A percentile compares a stretch with the other conserved stretches of the same genome.
Conservation (phyloP, 1,284 basidiomycete species). For the Trichosporon sp. region DNA sequence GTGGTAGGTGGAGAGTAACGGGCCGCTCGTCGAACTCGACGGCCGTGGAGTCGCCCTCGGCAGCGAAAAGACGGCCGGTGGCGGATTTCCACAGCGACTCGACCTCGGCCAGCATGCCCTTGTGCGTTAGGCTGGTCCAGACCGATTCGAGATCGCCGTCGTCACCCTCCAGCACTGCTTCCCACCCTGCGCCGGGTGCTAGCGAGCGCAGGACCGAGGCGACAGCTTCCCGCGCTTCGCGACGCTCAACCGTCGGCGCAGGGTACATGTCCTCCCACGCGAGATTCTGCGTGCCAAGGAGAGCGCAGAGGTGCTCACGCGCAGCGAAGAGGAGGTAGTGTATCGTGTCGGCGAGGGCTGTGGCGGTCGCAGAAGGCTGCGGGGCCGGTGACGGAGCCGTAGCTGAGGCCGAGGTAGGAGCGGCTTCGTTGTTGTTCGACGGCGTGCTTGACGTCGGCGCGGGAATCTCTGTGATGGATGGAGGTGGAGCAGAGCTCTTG, state of each 20-base stretch:
- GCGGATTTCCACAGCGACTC: slow-evolving; percentile 21
- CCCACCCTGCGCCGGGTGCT: slow-evolving; percentile 28
- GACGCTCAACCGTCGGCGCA: slow-evolving; percentile 25
- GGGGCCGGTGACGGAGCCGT: background rate
- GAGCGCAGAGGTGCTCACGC: slow-evolving; percentile 34
- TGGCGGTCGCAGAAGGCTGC: background rate
- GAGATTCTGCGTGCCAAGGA: slow-evolving; percentile 23
- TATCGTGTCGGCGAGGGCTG: slow-evolving; percentile 32
- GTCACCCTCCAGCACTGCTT: slow-evolving; percentile 27
- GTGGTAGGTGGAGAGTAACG: slow-evolving; percentile 32
- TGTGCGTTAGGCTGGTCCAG: slow-evolving; percentile 19
- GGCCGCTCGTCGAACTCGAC: slow-evolving; percentile 36
- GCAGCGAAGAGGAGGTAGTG: slow-evolving; percentile 42
- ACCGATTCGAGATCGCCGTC: slow-evolving; percentile 10
- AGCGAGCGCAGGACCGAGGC: slow-evolving; percentile 30
- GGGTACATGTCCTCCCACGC: slow-evolving; percentile 35
- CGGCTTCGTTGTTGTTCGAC: no score
- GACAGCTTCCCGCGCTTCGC: slow-evolving; percentile 30
- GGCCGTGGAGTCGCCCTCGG: slow-evolving; percentile 21
- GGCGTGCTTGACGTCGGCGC: no score
- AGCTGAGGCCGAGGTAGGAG: background rate
- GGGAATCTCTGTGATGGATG: background rate
- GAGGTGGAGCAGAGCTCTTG: background rate
- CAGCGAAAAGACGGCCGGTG: slow-evolving; percentile 21
- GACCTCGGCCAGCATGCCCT: slow-evolving; percentile 20